Base-by-base conservation (phyloP, 1,139 yeast genomes). In the Saccharomyces hybrid region DNA sequence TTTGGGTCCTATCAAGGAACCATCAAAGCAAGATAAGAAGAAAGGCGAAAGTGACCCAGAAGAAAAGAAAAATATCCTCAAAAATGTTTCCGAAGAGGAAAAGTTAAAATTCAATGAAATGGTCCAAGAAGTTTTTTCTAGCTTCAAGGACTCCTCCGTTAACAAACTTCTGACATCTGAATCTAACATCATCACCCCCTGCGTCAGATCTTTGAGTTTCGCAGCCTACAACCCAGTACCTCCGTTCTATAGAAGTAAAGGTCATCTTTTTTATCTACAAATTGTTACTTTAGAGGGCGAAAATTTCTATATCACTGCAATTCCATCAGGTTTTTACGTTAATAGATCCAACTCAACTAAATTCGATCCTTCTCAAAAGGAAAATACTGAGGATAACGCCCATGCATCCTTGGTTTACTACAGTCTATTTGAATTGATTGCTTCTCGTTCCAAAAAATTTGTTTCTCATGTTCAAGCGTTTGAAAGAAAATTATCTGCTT, bases 191-290 rank as follows among this genome's bases (percentile, higher is more conserved):
- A 61, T 70, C 26, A 63, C 70, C 1, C 75, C 77, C 50, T 69
- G 73, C 55, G 65, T 72, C n/a, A 78, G 80, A 50, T 75, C 78
- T 9, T 75, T 90, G 57, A 79, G 77, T 53, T 69, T 89, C 51
- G 87, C 97, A n/a, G 82, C 82, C 56, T 91, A 97, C 95, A 84
- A 88, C 59, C 95, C 96, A 9, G 89, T 86, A 20, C 90, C 96
- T n/a, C 75, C 78, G 50, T 70, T 74, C 28, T 71, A 71, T 59
- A 84, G 79, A 66, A 60, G 78, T 31, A 80, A 78, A 66, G 99
- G 98, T 28, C 96, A 91, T 67, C 76, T 91, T 64, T 75, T 86
- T 57, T 93, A 93, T 70, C 75, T 93, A 63, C 81, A 81, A 54
- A 77, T 82, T 50, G 85, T 81, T 64, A 88, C 97, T 47, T 75